Evolutionary conservation across 352 stramenopile genomes (phyloP).

Genomic region (Globisporangium rhizosaccharum): DNA sequence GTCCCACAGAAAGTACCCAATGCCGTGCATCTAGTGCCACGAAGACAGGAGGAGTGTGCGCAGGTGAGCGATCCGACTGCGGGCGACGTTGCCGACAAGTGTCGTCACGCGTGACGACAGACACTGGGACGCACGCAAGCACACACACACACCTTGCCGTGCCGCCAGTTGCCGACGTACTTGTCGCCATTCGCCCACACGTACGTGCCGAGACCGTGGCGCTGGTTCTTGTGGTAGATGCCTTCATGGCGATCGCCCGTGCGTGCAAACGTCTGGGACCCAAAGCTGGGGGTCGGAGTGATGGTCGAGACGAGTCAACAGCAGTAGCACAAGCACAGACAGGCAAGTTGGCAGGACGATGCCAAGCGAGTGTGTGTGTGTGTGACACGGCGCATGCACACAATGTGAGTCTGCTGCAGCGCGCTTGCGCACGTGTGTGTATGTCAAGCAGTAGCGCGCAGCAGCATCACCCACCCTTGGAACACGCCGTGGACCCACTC

Average conservation of each 20-base stretch:
- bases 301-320: constrained; percentile 1
- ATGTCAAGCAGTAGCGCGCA: neutral
- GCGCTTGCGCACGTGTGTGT: constrained; percentile 1
- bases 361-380: too few species aligned
- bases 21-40: constrained; percentile 57
- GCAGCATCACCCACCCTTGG: constrained; percentile 56
- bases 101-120: neutral
- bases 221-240: constrained; percentile 82
- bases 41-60: neutral
- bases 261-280: constrained; percentile 74
- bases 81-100: neutral
- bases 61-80: neutral
- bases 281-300: constrained; percentile 45
- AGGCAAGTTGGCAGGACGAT: neutral
- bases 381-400: too few species aligned
- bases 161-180: constrained; percentile 81
- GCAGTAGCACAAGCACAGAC: neutral
- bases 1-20: constrained; percentile 63
- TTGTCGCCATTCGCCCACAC: constrained; percentile 88
- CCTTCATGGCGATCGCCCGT: constrained; percentile 84
- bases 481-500: constrained; percentile 79
- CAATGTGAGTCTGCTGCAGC: neutral
- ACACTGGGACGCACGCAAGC: neutral
- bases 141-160: constrained; percentile 47
- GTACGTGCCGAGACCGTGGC: constrained; percentile 80